Evolutionary conservation across 176 grass and related monocot genomes (phyloP), one percentile per base, ranked within the genome.

Genomic region (Thinopyrum elongatum): DNA sequence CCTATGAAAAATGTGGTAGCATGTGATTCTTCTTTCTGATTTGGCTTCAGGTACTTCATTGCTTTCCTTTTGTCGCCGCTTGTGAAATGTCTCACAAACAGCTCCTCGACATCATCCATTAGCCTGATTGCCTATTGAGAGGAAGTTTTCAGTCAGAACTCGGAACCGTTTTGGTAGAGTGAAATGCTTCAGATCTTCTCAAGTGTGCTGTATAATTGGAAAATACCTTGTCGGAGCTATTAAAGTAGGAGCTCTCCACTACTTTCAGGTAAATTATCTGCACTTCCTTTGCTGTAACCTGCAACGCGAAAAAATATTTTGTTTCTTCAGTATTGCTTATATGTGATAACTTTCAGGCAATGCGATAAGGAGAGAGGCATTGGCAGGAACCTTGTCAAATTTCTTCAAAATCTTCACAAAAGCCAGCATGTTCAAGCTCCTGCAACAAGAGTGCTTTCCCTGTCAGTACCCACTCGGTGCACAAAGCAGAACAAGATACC

Each of bases 331-430:
- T 42, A 51, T 69, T 84, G 8, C 49, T 81, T 49, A 62, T 87
- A 47, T 61, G 27, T 81, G 67, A 75, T 77, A 57, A 49, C n/a
- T 74, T 84, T 80, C 41, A 84, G 81, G 76, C 10, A 49, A 31
- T 34, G 25, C 28, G 46, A 82, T 80, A 55, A 58, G 29, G 71
- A n/a, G 42, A 65, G 55, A 78, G 26, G 65, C 59, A 46, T 70
- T 89, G 76, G 28, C 38, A 29, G 60, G 57, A 60, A 91, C 89
- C 94, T 99, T 99, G 82, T 96, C 97, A 86, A 99, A 94, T 85
- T 99, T 99, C 87, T 99, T 99, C 72, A 99, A 70, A 16, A 99
- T 99, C 88, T 96, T 99, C 71, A 90, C 88, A 90, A 99, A 99
- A 39, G 97, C 97, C 89, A 94, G 65, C 97, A 94, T 93, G 88